Conservation (phyloP, 1,284 basidiomycete genomes). For the Malassezia slooffiae region DNA sequence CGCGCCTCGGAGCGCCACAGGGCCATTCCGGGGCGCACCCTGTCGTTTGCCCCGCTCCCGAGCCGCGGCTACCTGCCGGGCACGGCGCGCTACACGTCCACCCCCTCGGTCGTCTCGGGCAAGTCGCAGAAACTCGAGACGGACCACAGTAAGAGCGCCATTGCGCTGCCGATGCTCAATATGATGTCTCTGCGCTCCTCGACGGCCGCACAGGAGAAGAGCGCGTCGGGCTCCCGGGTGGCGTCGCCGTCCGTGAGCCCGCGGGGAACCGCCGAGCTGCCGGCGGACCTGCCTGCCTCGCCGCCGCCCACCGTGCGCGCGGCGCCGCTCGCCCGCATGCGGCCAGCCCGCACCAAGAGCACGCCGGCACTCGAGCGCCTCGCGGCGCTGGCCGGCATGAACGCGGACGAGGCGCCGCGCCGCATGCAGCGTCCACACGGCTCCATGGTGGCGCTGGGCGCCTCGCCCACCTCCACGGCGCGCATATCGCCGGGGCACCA, state of each 20-base stretch:
- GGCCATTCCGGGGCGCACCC: conserved; percentile 1
- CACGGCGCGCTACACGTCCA: conserved; percentile 1
- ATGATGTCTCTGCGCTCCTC: conserved; percentile 49
- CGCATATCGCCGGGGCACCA: no score
- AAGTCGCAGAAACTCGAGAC: conserved; percentile 33
- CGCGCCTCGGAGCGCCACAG: no score
- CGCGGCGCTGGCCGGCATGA: conserved; percentile 8
- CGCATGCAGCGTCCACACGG: no score
- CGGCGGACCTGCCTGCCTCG: not conserved
- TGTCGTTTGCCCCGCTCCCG: conserved; percentile 1
- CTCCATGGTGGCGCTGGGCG: no score
- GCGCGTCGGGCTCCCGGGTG: no score
- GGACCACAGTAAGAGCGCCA: conserved; percentile 57
- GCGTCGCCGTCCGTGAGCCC: no score
- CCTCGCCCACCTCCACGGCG: no score
- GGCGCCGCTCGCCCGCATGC: not conserved
- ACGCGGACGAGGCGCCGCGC: not conserved
- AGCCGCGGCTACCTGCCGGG: not conserved
- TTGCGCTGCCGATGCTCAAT: conserved; percentile 51
- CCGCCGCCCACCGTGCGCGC: not conserved
- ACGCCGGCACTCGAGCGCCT: conserved; percentile 6
- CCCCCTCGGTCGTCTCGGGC: conserved; percentile 2
- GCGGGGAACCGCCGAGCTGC: no score
- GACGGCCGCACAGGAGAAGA: conserved; percentile 48
- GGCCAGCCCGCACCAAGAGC: conserved; percentile 1